These are phyloP conservation scores for Chloropicon primus DNA, from an alignment of 139 green algal genomes.

Conservation along the genomic window DNA sequence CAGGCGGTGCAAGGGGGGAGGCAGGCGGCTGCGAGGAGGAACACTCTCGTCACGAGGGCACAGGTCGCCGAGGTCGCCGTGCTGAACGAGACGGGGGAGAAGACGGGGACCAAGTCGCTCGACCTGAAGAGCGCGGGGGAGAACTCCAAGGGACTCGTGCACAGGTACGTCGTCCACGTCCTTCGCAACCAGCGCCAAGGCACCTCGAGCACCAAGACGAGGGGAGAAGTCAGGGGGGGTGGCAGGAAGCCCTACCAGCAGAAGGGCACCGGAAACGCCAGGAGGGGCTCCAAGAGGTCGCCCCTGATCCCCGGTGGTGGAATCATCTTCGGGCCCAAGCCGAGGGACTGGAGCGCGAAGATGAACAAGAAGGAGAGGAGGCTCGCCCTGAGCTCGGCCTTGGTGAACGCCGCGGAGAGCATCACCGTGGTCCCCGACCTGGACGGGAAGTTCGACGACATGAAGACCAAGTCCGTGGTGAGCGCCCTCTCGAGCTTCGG, in stretches of 20 bases:
- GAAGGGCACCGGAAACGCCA: conserved; percentile 90
- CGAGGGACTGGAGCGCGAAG: conserved; percentile 87
- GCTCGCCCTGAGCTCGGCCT: conserved; percentile 79
- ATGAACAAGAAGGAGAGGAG: conserved; percentile 99
- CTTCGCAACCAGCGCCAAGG: conserved; percentile 68
- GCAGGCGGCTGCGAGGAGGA: background rate
- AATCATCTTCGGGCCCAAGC: conserved; percentile 93
- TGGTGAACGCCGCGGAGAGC: conserved; percentile 65
- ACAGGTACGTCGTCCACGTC: conserved; percentile 75
- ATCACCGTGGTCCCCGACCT: background rate
- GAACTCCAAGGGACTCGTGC: conserved; percentile 72
- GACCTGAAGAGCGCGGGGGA: conserved; percentile 25
- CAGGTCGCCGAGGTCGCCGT: background rate
- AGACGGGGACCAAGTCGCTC: background rate
- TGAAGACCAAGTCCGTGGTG: conserved; percentile 77
- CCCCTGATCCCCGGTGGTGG: conserved; percentile 84
- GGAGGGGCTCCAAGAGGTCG: conserved; percentile 60
- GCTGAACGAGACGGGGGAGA: conserved; percentile 2
- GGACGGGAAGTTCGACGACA: conserved; percentile 20
- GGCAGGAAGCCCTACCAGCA: conserved; percentile 94
- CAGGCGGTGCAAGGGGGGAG: background rate
- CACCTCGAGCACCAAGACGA: conserved; percentile 79
- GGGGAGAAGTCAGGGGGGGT: conserved; percentile 82
- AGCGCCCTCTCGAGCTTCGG: conserved; percentile 45
- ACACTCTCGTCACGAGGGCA: background rate